A percentile compares a stretch with the other conserved stretches of the same genome.
These are phyloP conservation scores for Solanum corneliomulleri DNA, from an alignment of 257 asterid species.

Conservation along the genomic window DNA sequence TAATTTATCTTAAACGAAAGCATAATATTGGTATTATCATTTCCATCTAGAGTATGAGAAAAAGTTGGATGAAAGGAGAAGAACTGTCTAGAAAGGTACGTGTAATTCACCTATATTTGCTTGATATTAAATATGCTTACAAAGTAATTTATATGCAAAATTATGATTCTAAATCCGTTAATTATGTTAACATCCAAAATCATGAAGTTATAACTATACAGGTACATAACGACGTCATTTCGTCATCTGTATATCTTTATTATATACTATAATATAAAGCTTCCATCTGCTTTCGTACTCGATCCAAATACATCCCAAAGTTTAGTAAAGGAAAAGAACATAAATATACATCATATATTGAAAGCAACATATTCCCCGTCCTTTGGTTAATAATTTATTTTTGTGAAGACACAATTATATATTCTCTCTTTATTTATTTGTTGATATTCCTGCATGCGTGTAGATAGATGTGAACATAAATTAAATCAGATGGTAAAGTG, in stretches of 20 bases:
- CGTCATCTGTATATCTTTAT: not conserved
- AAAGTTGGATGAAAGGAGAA: not conserved
- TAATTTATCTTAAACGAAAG: no score
- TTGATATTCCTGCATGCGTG: not conserved
- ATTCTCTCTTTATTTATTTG: not conserved
- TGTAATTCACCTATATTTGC: not conserved
- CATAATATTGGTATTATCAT: not conserved
- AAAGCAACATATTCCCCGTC: conserved; percentile 29
- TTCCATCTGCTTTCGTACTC: conserved; percentile 10
- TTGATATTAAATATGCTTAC: no score
- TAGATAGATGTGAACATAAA: not conserved
- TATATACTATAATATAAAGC: conserved; percentile 4
- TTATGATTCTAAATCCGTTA: not conserved
- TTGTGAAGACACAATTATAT: not conserved
- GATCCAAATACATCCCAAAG: conserved; percentile 9
- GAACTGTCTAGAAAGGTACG: not conserved
- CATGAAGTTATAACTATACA: not conserved
- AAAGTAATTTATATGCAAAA: not conserved
- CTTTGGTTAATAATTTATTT: not conserved
- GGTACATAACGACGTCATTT: not conserved
- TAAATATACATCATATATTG: not conserved
- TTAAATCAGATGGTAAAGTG: not conserved
- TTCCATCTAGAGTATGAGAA: not conserved
- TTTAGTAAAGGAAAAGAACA: conserved; percentile 8
- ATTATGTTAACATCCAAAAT: not conserved